Conservation (phyloP, 1,284 basidiomycete genomes). For the Cutaneotrichosporon mucoides region DNA sequence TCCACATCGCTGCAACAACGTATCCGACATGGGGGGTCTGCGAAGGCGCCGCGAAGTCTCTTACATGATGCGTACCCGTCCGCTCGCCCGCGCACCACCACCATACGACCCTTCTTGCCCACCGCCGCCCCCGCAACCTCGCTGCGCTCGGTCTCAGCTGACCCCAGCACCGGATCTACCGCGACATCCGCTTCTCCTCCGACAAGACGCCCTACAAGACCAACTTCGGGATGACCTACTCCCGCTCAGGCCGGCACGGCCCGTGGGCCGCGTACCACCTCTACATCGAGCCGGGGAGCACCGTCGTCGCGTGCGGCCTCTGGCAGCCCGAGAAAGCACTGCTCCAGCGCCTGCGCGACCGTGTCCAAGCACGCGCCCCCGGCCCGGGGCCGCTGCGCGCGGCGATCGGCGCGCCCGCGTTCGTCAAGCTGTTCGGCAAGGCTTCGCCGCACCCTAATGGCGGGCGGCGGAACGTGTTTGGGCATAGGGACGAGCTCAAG, state of each 20-base stretch:
- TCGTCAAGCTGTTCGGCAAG: conserved; percentile 68
- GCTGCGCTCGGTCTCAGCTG: background rate
- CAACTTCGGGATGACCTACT: conserved; percentile 53
- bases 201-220: conserved; percentile 78
- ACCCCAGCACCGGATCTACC: conserved; percentile 49
- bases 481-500: conserved; percentile 74
- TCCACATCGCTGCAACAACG: background rate
- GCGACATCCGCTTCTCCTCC: conserved; percentile 67
- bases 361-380: conserved; percentile 54
- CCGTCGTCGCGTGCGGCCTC: conserved; percentile 69
- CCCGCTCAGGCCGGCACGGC: conserved; percentile 45
- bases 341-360: conserved; percentile 64
- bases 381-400: conserved; percentile 62
- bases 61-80: too few species aligned
- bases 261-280: conserved; percentile 47
- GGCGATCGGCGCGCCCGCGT: conserved; percentile 61
- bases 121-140: background rate
- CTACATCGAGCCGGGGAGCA: conserved; percentile 62
- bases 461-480: conserved; percentile 68
- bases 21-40: too few species aligned
- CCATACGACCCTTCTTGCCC: background rate
- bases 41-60: too few species aligned
- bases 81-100: too few species aligned
- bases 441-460: conserved; percentile 62
- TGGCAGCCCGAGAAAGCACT: conserved; percentile 83